Evolutionary conservation across 2,329 filamentous ascomycete genomes (phyloP), one percentile per base, ranked within the genome.

Genomic region (Pseudogymnoascus sp.): DNA sequence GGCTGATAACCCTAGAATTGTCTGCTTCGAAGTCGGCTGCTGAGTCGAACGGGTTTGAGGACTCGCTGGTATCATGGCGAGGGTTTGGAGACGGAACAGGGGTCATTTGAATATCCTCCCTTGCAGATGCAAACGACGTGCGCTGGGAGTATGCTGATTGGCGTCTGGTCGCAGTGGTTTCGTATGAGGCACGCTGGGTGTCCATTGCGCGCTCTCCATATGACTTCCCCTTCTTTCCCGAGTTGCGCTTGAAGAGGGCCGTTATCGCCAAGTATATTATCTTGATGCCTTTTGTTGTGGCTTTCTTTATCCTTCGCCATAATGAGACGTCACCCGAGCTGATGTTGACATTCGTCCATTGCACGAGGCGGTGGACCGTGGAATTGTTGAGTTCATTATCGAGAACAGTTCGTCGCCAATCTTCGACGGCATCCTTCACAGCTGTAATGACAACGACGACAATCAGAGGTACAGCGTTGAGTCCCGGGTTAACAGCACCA

Each of bases 321-420:
- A 84, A 42, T 0, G 90, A 92, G 44, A 99, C 83, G 66, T 91
- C 88, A 70, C 97, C 93, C 69, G 92, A 90, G 40, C 89, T 86
- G 12, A 93, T 91, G 70, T 99, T 99, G 70, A 97, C 92, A 70
- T 99, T 99, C 69, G 89, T 83, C 88, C 90, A 97, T 66, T 93
- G 88, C 11, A 91, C 81, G 18, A 99, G 80, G 64, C 93, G 87
- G 76, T 99, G 93, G 8, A 97, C 91, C 0, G 93, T 90, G 2
- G 95, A 95, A 73, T 99, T 97, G 77, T 99, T 99, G 66, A 99
- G 82, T 71, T 96, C 90, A 67, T 88, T 96, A 74, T 99, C 95
- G 46, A 97, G 86, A 44, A 92, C 81, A 0, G 93, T 97, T 76
- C 95, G 84, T 70, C 95, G 85, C 80, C 91, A 97, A 77, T 99